These are phyloP conservation scores for Mycogone perniciosa DNA, from an alignment of 2,329 filamentous ascomycete species.

Conservation along the genomic window DNA sequence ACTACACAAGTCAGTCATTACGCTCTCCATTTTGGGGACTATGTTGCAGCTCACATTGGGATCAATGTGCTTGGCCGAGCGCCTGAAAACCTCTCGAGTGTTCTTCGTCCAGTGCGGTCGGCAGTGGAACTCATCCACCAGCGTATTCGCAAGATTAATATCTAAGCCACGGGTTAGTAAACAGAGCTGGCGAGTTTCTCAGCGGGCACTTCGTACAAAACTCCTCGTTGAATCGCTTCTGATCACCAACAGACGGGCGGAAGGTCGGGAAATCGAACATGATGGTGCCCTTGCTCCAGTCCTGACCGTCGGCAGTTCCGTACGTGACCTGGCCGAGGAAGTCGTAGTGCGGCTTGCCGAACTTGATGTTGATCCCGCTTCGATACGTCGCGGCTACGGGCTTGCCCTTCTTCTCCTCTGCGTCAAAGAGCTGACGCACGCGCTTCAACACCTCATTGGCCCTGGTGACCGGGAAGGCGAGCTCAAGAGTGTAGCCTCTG, in stretches of 20 bases:
- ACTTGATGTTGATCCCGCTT: slow-evolving; percentile 48
- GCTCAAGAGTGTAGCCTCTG: slow-evolving; percentile 43
- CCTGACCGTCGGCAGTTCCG: slow-evolving; percentile 40
- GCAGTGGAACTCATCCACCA: slow-evolving; percentile 44
- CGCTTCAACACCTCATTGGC: slow-evolving; percentile 44
- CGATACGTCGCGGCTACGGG: slow-evolving; percentile 46
- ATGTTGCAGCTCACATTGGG: slow-evolving; percentile 28
- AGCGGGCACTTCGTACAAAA: slow-evolving; percentile 35
- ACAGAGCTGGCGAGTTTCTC: background rate
- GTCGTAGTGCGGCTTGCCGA: slow-evolving; percentile 42
- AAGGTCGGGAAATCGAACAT: slow-evolving; percentile 50
- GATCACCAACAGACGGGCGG: slow-evolving; percentile 38
- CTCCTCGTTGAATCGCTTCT: slow-evolving; percentile 42
- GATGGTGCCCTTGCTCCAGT: slow-evolving; percentile 42
- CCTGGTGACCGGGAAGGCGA: slow-evolving; percentile 44
- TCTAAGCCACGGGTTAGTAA: slow-evolving; percentile 21
- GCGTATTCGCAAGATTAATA: slow-evolving; percentile 37
- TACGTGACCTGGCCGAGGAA: slow-evolving; percentile 44
- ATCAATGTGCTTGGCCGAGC: slow-evolving; percentile 41
- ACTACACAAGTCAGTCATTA: slow-evolving; percentile 16
- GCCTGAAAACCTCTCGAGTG: slow-evolving; percentile 40
- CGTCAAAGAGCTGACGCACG: slow-evolving; percentile 43
- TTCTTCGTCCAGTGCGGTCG: slow-evolving; percentile 51
- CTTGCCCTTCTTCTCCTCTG: slow-evolving; percentile 35
- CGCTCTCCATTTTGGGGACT: background rate